These are phyloP conservation scores for Eimeria zaria DNA, from an alignment of 169 alveolate species.

Conservation along the genomic window DNA sequence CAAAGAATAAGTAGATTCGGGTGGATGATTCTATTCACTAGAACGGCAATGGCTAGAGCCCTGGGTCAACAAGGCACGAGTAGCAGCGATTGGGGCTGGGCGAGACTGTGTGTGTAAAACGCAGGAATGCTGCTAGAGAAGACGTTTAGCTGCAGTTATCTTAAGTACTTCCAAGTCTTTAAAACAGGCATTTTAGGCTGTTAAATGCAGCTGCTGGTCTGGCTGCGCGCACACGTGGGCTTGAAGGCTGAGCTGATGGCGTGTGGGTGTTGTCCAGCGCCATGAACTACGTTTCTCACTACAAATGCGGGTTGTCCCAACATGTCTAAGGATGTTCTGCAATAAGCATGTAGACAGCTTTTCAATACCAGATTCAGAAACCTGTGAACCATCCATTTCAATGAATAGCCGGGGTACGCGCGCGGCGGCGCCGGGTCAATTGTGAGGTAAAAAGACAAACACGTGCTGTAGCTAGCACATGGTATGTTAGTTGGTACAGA, in stretches of 20 bases:
- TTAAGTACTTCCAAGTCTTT: neutral
- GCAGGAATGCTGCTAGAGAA: neutral
- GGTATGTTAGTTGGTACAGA: neutral
- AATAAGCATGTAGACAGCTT: neutral
- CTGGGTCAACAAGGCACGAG: neutral
- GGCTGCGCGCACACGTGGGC: neutral
- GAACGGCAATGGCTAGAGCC: neutral
- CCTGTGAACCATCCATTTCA: neutral
- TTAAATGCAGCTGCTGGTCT: neutral
- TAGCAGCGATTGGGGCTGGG: slow-evolving; percentile 19
- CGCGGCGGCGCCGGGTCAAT: neutral
- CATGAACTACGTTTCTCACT: neutral
- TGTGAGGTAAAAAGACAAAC: neutral
- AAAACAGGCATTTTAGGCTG: neutral
- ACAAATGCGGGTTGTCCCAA: neutral
- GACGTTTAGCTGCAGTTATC: neutral
- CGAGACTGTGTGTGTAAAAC: neutral
- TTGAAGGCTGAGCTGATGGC: neutral
- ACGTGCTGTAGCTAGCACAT: neutral
- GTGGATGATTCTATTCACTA: neutral
- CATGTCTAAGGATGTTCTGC: neutral
- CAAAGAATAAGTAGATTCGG: neutral
- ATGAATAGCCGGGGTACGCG: neutral
- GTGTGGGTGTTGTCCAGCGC: neutral
- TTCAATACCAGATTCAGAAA: neutral